Conservation (phyloP, 2,329 filamentous ascomycete species). For the Hymenotorrendiella dingleyae region DNA sequence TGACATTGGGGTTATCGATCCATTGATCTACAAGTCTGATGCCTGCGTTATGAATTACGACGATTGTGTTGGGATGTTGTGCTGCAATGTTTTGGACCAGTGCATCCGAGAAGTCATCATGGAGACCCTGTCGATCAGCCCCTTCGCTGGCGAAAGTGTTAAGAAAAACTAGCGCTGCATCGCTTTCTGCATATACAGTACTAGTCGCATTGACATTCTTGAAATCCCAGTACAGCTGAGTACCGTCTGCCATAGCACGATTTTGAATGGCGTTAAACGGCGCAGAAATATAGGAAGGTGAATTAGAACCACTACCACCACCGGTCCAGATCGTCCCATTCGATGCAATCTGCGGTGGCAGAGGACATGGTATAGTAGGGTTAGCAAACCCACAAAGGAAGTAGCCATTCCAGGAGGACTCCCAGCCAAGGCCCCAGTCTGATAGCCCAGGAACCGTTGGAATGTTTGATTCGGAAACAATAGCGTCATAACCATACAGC, state of each 20-base stretch:
- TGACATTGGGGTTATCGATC: conserved; percentile 53
- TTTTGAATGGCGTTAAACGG: conserved; percentile 7
- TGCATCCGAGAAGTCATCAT: conserved; percentile 31
- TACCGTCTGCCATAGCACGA: conserved; percentile 1
- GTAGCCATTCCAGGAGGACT: too few species aligned
- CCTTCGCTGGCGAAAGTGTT: conserved; percentile 81
- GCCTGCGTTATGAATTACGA: conserved; percentile 59
- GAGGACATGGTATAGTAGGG: conserved; percentile 1
- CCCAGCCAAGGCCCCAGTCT: conserved; percentile 3
- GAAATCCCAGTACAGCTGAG: conserved; percentile 5
- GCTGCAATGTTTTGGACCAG: conserved; percentile 43
- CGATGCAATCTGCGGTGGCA: not conserved
- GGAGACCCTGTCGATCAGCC: conserved; percentile 59
- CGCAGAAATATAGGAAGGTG: conserved; percentile 38
- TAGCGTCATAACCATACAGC: conserved; percentile 55
- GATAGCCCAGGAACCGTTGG: not conserved
- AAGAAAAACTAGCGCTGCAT: conserved; percentile 72
- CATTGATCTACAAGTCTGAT: conserved; percentile 53
- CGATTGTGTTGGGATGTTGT: conserved; percentile 38
- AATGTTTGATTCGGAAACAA: not conserved
- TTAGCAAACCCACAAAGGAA: conserved; percentile 38
- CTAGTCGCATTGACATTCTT: conserved; percentile 38
- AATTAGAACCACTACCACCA: conserved; percentile 51
- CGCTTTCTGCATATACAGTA: conserved; percentile 53
- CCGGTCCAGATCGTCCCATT: conserved; percentile 33